Evolutionary conservation across 176 grass and related monocot species (phyloP), one percentile per base, ranked within the genome.

Genomic region (Oryza meyeriana): DNA sequence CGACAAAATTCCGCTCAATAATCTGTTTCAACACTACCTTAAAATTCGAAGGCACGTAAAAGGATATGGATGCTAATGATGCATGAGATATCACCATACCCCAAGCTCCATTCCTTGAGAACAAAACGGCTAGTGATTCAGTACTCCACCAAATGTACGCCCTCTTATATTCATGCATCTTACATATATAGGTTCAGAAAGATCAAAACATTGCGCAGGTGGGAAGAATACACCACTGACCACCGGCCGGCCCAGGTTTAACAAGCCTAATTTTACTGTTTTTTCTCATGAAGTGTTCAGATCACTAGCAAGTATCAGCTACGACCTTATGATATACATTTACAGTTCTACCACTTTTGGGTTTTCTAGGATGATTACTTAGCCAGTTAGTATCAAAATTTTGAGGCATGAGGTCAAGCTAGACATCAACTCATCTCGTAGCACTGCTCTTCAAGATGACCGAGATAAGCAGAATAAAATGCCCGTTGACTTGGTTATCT

Each of bases 321-420:
- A 57, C 13, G 28, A 38, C 64, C 64, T 69, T 77, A 62, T 34
- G 29, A 78, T 42, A 12, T 78, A 71, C 4, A n/a, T 36, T 33
- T 33, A 33, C 32, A 33, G 32, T 10, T 3, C 44, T 47, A 47
- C 44, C 44, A 47, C 64, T 20, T 73, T 64, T 25, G 13, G 30
- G 31, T 36, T 76, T 61, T 47, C 47, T 76, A 87, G 10, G 1
- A 81, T 12, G 45, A 44, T 30, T 68, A 69, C 36, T 41, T 41
- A 33, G 36, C 11, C 61, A 75, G 70, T 68, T 67, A 65, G 42
- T 59, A 76, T 20, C 77, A 87, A 87, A 76, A 81, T 76, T 87
- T 80, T 1, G 13, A 81, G 45, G 45, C 8, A 4, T 35, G 22
- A 68, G 45, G 74, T 75, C 68, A 59, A 76, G 38, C 78, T 87